phyloP scores from a whole-genome alignment of 2,329 filamentous ascomycete species.

The Verticillium klebahnii region DNA sequence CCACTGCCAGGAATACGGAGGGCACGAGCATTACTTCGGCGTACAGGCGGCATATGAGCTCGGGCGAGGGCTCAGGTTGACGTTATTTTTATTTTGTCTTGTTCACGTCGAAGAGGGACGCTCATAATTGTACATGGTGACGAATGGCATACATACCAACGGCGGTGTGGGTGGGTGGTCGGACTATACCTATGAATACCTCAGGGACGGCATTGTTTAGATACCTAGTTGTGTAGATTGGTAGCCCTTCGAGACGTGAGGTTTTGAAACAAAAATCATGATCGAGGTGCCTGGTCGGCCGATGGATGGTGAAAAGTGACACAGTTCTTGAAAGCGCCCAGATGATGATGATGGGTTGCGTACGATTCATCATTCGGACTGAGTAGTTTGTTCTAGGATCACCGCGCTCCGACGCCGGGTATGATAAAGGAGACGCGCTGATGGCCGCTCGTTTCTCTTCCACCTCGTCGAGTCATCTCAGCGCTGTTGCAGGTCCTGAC shows the following conservation, averaged over 20 bases:
- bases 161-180: background rate
- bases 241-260: background rate
- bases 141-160: background rate
- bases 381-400: background rate
- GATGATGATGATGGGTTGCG: background rate
- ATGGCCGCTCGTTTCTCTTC: background rate
- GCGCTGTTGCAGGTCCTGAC: background rate
- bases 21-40: background rate
- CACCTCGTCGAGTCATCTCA: background rate
- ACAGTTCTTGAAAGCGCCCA: background rate
- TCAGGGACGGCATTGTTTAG: background rate
- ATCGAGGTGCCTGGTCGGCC: background rate
- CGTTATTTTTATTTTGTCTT: background rate
- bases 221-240: background rate
- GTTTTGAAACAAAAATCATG: background rate
- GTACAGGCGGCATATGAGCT: background rate
- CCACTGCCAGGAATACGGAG: background rate
- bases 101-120: background rate
- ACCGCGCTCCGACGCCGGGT: background rate
- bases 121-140: constrained; percentile 7
- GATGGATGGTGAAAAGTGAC: background rate
- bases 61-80: background rate
- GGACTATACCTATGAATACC: background rate
- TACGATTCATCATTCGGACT: background rate
- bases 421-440: background rate